These are phyloP conservation scores for Croton laevigatus DNA, from an alignment of 441 rosid genomes.

Conservation along the genomic window DNA sequence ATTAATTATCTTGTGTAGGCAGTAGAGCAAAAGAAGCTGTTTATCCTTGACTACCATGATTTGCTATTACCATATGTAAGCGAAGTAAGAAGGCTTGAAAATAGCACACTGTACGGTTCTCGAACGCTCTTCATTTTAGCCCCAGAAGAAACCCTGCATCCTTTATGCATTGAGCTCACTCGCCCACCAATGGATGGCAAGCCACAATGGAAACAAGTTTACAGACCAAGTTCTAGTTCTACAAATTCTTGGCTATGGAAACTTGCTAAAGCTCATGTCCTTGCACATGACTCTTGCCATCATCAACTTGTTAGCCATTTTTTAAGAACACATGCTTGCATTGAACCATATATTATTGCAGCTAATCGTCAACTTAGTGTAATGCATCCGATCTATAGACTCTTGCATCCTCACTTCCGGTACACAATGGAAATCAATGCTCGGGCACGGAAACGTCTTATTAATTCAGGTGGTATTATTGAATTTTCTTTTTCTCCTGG, in stretches of 20 bases:
- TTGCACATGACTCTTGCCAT: slow-evolving; percentile 66
- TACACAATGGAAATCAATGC: slow-evolving; percentile 84
- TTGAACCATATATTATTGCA: slow-evolving; percentile 74
- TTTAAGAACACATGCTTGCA: slow-evolving; percentile 67
- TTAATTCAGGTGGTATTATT: slow-evolving; percentile 60
- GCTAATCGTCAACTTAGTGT: slow-evolving; percentile 57
- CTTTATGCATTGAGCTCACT: slow-evolving; percentile 65
- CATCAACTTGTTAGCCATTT: slow-evolving; percentile 82
- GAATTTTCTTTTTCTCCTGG: slow-evolving; percentile 52
- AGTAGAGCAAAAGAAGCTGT: slow-evolving; percentile 50
- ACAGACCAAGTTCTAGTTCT: slow-evolving; percentile 38
- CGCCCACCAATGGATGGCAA: slow-evolving; percentile 56
- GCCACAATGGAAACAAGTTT: slow-evolving; percentile 65
- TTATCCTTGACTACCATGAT: slow-evolving; percentile 76
- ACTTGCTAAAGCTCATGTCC: slow-evolving; percentile 66
- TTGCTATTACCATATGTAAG: slow-evolving; percentile 56
- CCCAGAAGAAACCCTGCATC: slow-evolving; percentile 48
- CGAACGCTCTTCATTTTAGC: slow-evolving; percentile 57
- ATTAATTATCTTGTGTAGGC: slow-evolving; percentile 38
- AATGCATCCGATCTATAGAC: slow-evolving; percentile 64
- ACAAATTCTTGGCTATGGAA: slow-evolving; percentile 67
- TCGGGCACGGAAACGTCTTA: slow-evolving; percentile 48
- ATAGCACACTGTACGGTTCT: slow-evolving; percentile 56
- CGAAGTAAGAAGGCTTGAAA: slow-evolving; percentile 46
- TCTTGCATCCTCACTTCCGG: slow-evolving; percentile 67